Evolutionary conservation across 2,329 filamentous ascomycete genomes (phyloP), one percentile per base, ranked within the genome.

Genomic region (Lasiodiplodia sp.): DNA sequence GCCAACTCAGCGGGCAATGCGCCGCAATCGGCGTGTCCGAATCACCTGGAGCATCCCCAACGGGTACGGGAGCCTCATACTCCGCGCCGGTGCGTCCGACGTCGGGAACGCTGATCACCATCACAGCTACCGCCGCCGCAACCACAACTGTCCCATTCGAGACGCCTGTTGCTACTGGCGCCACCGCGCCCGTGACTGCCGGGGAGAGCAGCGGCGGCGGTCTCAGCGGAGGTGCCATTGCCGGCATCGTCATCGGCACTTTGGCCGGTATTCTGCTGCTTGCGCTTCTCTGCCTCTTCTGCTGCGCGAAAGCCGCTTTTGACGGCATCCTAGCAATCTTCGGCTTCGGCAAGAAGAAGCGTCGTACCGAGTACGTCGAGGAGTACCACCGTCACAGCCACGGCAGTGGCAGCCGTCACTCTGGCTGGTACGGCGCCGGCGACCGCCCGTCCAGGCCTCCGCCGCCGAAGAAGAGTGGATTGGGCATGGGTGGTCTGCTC

Each of bases 221-320:
- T 21, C 85, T 94, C 66, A 92, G 89, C 73, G 86, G 85, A 53
- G 92, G 91, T 65, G 92, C 91, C 69, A 94, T 94, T 73, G 92
- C 92, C 18, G 92, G 92, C 70, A 94, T 94, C 74, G 92, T 94
- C 72, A 89, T 94, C 68, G 92, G 92, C 71, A 86, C 88, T 12
- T 84, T 94, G 60, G 86, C 86, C 16, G 92, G 90, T 70, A 83
- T 93, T 44, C 79, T 86, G 51, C 82, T 94, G 2, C 86, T 94
- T 25, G 82, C 90, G 4, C 85, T 92, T 8, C 81, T 94, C 75
- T 93, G 91, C 83, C 89, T 92, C 82, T 94, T 89, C 85, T 92
- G 91, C 82, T 89, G 82, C 73, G 76, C 83, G 52, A 75, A 76
- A 65, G 77, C 76, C 3, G 81, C 90, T 53, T 91, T 88, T 85